Base-by-base conservation (phyloP, 495 filamentous ascomycete species). In the Penicillium atrosanguineum region DNA sequence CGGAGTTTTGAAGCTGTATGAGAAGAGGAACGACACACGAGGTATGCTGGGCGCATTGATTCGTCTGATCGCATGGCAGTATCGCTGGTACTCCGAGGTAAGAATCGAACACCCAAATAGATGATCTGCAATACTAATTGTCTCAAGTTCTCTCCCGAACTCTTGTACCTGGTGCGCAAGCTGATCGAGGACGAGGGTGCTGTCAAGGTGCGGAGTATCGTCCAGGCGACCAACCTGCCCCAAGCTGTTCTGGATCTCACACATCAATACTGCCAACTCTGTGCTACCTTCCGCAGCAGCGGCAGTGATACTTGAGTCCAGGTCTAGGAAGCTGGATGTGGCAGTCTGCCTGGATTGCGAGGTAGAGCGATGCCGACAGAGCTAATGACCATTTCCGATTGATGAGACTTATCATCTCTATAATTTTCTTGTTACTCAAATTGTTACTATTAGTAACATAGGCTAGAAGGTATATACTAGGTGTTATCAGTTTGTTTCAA, bases 171-270 rank as follows among this genome's bases (percentile, higher is more conserved):
- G 8, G 86, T 97, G 48, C 86, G 94, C 56, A 92, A 87, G 57
- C 78, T 97, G 56, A 97, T 98, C 67, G 94, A 96, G 67, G 93
- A 95, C 49, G 95, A 98, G 69, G 95, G 94, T 45, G 95, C 93
- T 19, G 90, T 98, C 63, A 98, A 98, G 73, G 87, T 97, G 31
- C 83, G 95, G 59, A 96, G 91, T 62, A 96, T 97, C 56, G 90
- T 98, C 23, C 95, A 97, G 69, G 90, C 93, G 0, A 97, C 94
- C 7, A 95, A 87, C 67, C 76, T 97, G 45, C 91, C 94, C 29
- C 94, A 97, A 72, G 83, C 87, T 46, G 91, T 98, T 18, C 79
- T 97, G 21, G 93, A 97, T 64, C 78, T 98, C 46, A 97, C 95
- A 36, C 92, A 97, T 68, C 90, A 96, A 54, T 98, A 98, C 63